Evolutionary conservation across 2,329 filamentous ascomycete genomes (phyloP), one percentile per base, ranked within the genome.

Genomic region (Monilinia vaccinii-corymbosi): DNA sequence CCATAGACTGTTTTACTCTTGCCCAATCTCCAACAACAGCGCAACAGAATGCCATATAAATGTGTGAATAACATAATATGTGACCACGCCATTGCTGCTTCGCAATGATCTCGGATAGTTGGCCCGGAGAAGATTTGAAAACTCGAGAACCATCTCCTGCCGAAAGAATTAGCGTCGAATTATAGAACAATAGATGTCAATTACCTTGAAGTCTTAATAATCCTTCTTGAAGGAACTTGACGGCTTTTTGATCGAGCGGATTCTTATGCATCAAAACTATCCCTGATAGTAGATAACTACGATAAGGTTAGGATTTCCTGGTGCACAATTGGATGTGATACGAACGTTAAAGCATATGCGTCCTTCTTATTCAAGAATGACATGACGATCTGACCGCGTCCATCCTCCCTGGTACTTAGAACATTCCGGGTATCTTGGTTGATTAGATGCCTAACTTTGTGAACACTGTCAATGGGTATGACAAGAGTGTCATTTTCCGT

Each of bases 291-390:
- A 72, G 58, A 56, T 66, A 68, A 5, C 69, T 72, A 59, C 31
- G 13, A 38, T 31, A 21, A 31, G 21, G 32, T 25, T 61, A 55
- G 34, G 4, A 11, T 23, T 13, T 47, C 9, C 8, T 34, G 11
- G 32, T 38, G 11, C 6, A 8, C 16, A 31, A 13, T 11, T 13
- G n/a, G 13, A 44, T 52, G 23, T 11, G 13, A 40, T 38, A 68
- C 69, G 55, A 40, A 71, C 70, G 61, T 67, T 44, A 71, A 66
- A 18, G 62, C 61, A 62, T 68, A 81, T 16, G 82, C 75, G 66
- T 86, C 83, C 42, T 81, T 75, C 65, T 83, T 84, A 60, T 78
- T 82, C 72, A 86, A 77, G 52, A 85, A 82, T 5, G 80, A 80
- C 72, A 87, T 75, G 45, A 81, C 80, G 13, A 87, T 71, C 62